Evolutionary conservation across 768 basidiomycete species (phyloP), one percentile per base, ranked within the genome.

Genomic region (Trametes punicea): DNA sequence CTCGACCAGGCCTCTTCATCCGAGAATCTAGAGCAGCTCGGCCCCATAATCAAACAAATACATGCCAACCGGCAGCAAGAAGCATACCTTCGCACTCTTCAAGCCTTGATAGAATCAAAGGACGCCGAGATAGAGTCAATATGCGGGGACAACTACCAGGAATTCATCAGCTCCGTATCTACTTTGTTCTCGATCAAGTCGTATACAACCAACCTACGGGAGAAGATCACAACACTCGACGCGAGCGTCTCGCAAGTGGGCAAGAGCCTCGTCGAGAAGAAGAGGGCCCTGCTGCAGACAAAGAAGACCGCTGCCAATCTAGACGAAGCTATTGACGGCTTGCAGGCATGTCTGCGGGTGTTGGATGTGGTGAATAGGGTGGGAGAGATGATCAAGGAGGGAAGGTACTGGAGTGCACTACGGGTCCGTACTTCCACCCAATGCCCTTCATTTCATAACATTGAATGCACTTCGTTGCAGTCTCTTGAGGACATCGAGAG

Each of bases 161-260:
- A 98, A 73, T 99, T 99, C 65, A 94, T 98, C 30, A 87, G 88
- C 26, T 97, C 95, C 18, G 94, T 98, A 15, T 93, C 93, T n/a
- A 98, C 94, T 2, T 78, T 99, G 59, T 88, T 98, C 72, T 88
- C 88, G 44, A 93, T 99, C 69, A 88, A 98, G 70, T 93, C 94
- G 18, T 98, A 97, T 67, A 98, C 97, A 33, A 91, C 88, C 63
- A 93, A 88, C 71, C 84, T 99, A 65, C 87, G 91, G 65, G 87
- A 96, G 65, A 90, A 87, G 66, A 97, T 98, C 59, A 81, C 84
- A n/a, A 81, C 88, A 45, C 76, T 98, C 45, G 96, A 99, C 71
- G 76, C 82, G 25, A 91, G 85, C 62, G 93, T 98, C 46, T 85
- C 90, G 7, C 86, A 93, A 69, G 83, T 96, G 3, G 97, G 97